Evolutionary conservation across 371 early-diverging fungal species (phyloP).

Genomic region (Rhizopus stolonifer): DNA sequence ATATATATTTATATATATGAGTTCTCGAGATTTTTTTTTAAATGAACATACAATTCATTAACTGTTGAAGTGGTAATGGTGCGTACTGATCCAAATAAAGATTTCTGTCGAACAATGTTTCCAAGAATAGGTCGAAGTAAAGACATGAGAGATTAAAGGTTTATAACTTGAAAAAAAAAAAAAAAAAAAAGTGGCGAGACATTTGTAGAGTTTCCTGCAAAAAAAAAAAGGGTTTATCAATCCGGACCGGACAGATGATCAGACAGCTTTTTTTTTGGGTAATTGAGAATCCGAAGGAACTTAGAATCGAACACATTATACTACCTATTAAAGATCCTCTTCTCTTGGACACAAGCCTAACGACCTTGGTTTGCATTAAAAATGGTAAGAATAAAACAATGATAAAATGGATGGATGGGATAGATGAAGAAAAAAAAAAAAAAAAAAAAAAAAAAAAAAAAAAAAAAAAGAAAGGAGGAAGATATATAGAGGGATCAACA

Average conservation of each 20-base stretch:
- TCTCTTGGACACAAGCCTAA: slow-evolving; percentile 7
- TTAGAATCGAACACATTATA: background rate
- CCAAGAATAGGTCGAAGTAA: background rate
- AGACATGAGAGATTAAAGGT: too few species aligned
- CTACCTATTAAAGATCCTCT: slow-evolving; percentile 4
- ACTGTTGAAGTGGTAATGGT: background rate
- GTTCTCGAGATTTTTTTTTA: background rate
- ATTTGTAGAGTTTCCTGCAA: background rate
- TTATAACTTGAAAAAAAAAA: background rate
- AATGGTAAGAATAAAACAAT: background rate
- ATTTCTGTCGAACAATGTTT: background rate
- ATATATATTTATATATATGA: too few species aligned
- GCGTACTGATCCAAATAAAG: background rate
- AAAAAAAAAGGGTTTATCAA: background rate
- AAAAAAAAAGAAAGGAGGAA: background rate
- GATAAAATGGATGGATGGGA: background rate
- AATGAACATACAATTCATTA: background rate
- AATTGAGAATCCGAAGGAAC: background rate
- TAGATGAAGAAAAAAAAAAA: background rate
- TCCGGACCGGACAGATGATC: background rate
- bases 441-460: background rate
- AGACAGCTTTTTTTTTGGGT: background rate
- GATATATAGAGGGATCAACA: too few species aligned
- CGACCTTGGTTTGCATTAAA: slow-evolving; percentile 7
- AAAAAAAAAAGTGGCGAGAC: background rate